phyloP scores from a whole-genome alignment of 805 yeast species.

The Torulaspora franciscae region DNA sequence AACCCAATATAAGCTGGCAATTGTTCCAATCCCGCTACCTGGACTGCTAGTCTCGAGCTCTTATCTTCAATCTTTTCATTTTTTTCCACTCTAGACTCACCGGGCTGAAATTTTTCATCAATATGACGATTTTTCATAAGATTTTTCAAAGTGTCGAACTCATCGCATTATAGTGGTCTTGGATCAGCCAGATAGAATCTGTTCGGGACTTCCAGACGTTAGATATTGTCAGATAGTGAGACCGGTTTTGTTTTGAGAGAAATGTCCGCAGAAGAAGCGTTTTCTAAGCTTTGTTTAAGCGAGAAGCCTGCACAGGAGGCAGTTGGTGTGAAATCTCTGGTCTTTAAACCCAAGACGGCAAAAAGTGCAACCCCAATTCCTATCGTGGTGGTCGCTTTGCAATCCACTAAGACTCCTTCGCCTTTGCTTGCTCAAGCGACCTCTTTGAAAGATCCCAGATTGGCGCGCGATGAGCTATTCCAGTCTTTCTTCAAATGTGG shows the following conservation, averaged over 20 bases:
- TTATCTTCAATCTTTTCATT: background rate
- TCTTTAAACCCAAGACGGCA: slow-evolving; percentile 88
- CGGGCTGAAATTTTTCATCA: slow-evolving; percentile 4
- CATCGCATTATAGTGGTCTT: background rate
- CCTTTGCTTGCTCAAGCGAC: slow-evolving; percentile 60
- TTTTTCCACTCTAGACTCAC: slow-evolving; percentile 5
- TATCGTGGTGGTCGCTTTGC: slow-evolving; percentile 70
- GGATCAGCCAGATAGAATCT: background rate
- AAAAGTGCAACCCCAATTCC: slow-evolving; percentile 77
- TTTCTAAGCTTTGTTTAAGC: slow-evolving; percentile 60
- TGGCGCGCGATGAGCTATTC: slow-evolving; percentile 79
- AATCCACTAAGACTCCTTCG: slow-evolving; percentile 65
- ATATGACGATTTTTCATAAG: background rate
- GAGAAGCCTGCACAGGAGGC: slow-evolving; percentile 45
- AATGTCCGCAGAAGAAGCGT: slow-evolving; percentile 66
- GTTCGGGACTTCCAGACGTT: background rate
- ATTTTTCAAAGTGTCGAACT: background rate
- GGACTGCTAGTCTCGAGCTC: background rate
- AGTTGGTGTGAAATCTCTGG: slow-evolving; percentile 62
- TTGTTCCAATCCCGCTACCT: background rate
- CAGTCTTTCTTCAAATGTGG: slow-evolving; percentile 43
- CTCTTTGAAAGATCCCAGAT: slow-evolving; percentile 75
- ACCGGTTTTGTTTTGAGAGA: background rate
- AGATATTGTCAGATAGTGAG: background rate
- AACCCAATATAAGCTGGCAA: background rate